Evolutionary conservation across 2,329 filamentous ascomycete genomes (phyloP), one percentile per base, ranked within the genome.

Genomic region (Colletotrichum euphorbiae): DNA sequence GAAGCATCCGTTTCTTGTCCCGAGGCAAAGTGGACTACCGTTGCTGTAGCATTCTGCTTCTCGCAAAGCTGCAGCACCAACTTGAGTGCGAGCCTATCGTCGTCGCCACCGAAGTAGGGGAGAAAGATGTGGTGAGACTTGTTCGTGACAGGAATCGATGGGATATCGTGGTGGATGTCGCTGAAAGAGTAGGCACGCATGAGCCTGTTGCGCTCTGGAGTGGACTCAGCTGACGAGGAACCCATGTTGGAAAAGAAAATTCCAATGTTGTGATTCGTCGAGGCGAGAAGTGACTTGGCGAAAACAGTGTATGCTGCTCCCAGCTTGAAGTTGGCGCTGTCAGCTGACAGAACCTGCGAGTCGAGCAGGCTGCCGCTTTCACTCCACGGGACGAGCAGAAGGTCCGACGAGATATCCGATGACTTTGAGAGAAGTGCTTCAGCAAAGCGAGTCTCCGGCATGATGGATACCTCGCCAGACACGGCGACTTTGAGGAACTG

Each of bases 371-470:
- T 89, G 12, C 93, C 93, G 0, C 90, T 91, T 73, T 97, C 92
- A 73, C 91, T 95, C 95, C 96, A 98, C 0, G 95, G 95, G 6
- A 98, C 86, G 3, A 98, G 83, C 6, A 97, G 84, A 28, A 95
- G 86, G 73, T 95, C 92, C 0, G 91, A 89, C 2, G 82, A 82
- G 13, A 92, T 87, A 66, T 94, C 89, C 4, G 88, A 86, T 0
- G 91, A 92, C 70, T 91, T 90, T 28, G 84, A 86, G 40, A 88
- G 84, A 8, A 98, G 83, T 0, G 92, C 93, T 65, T 95, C 92
- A 0, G 94, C 90, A 75, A 93, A 98, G 0, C 90, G 91, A 11
- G 87, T 83, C 62, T 94, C 90, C 0, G 94, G 93, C 1, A 94
- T 89, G 54, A 97, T 89, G 0, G 92, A 89, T 1, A 97, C 90